phyloP scores from a whole-genome alignment of 177 flowering plant species.

The Tripterygium wilfordii region DNA sequence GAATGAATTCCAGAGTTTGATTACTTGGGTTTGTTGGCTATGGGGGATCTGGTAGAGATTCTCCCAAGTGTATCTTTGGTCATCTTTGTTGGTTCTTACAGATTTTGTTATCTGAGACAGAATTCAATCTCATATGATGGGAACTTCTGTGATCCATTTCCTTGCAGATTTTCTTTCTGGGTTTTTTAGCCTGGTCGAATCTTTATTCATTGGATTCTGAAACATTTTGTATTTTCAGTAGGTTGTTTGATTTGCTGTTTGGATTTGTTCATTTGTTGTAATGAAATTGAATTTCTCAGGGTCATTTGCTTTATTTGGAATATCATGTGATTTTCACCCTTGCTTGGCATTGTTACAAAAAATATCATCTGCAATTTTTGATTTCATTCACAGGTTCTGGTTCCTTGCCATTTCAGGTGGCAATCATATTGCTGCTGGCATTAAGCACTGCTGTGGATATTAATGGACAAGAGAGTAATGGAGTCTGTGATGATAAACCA shows the following conservation, averaged over 20 bases:
- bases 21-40: conserved; percentile 1
- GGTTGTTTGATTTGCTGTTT: too few relatives aligned
- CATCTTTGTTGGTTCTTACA: not conserved
- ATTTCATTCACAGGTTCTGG: not conserved
- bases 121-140: too few relatives aligned
- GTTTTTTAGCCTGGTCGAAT: too few relatives aligned
- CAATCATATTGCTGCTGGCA: conserved; percentile 54
- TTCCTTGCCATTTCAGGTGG: conserved; percentile 34
- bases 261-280: not conserved
- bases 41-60: not conserved
- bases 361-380: not conserved
- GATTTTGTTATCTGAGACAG: not conserved
- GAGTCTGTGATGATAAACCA: conserved; percentile 38
- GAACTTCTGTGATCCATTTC: too few relatives aligned
- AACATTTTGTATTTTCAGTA: too few relatives aligned
- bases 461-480: conserved; percentile 28
- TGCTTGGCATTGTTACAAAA: too few relatives aligned
- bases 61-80: not conserved
- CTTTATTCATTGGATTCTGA: too few relatives aligned
- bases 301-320: too few relatives aligned
- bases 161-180: too few relatives aligned
- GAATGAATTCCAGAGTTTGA: not conserved
- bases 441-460: conserved; percentile 29
- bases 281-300: too few relatives aligned
- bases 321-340: too few relatives aligned